A percentile compares a stretch with the other conserved stretches of the same genome.
These are phyloP conservation scores for Macrophomina phaseolina DNA, from an alignment of 2,329 filamentous ascomycete genomes.

Conservation along the genomic window DNA sequence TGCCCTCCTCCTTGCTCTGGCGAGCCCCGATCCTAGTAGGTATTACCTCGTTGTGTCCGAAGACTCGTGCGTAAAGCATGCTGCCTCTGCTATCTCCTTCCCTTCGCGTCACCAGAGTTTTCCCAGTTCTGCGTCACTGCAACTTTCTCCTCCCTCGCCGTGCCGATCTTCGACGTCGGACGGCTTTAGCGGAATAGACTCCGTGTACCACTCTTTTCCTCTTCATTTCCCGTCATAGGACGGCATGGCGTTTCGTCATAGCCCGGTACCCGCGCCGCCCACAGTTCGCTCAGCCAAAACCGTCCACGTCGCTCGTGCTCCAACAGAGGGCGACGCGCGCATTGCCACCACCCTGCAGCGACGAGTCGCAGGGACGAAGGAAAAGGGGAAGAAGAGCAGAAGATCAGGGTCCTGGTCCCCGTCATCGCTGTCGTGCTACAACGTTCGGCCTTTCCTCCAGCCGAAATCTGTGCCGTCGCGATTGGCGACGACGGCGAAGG, in stretches of 20 bases:
- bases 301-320: neutral
- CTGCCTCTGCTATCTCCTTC: neutral
- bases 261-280: neutral
- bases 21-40: neutral
- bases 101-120: neutral
- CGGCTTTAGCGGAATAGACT: neutral
- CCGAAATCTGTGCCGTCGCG: neutral
- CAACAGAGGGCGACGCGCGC: neutral
- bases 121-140: neutral
- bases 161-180: neutral
- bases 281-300: neutral
- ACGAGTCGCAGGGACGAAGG: neutral
- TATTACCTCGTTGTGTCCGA: neutral
- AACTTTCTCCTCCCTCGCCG: neutral
- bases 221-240: neutral
- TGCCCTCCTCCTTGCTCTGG: neutral
- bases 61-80: neutral
- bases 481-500: neutral
- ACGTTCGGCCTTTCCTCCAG: neutral
- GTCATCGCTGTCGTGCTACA: neutral
- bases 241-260: neutral
- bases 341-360: neutral
- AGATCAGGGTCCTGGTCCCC: slow-evolving; percentile 4
- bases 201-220: neutral
- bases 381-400: neutral